These are phyloP conservation scores for Phytophthora multivora DNA, from an alignment of 352 stramenopile species.

Conservation along the genomic window DNA sequence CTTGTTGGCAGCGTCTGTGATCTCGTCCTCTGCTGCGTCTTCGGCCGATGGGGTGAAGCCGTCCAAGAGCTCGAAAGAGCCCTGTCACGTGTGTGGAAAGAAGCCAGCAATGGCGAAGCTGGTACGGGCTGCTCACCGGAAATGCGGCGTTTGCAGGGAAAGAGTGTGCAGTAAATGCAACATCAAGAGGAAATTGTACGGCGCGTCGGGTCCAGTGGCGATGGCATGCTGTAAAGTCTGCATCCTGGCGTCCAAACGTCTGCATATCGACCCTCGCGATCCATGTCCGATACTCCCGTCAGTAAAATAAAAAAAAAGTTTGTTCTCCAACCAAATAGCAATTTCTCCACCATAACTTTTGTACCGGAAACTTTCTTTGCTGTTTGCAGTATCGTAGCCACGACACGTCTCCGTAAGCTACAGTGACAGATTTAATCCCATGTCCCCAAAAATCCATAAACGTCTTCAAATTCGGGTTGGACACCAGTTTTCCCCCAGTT, in stretches of 20 bases:
- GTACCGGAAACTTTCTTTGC: conserved; percentile 1
- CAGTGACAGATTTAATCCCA: conserved; percentile 4
- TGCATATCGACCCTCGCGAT: conserved; percentile 42
- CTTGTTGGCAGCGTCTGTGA: conserved; percentile 19
- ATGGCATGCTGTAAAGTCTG: conserved; percentile 46
- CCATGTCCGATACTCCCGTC: conserved; percentile 38
- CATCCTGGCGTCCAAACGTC: conserved; percentile 39
- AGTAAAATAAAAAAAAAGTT: no score
- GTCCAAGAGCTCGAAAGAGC: conserved; percentile 2
- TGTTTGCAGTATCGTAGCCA: not conserved
- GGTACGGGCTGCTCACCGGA: conserved; percentile 24
- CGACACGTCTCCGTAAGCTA: conserved; percentile 1
- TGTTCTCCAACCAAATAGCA: conserved; percentile 2
- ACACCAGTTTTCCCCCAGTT: not conserved
- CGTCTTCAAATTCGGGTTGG: not conserved
- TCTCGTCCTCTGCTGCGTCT: conserved; percentile 18
- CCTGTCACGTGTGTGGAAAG: conserved; percentile 29
- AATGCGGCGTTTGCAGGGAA: conserved; percentile 42
- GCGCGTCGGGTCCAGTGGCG: conserved; percentile 28
- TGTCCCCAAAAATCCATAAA: not conserved
- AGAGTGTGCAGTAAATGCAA: conserved; percentile 45
- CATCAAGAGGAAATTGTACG: conserved; percentile 44
- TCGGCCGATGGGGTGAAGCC: not conserved
- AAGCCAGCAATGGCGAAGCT: conserved; percentile 28
- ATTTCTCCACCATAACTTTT: not conserved